Conservation (phyloP, 2,329 filamentous ascomycete species). For the Berkeleyomyces basicola region DNA sequence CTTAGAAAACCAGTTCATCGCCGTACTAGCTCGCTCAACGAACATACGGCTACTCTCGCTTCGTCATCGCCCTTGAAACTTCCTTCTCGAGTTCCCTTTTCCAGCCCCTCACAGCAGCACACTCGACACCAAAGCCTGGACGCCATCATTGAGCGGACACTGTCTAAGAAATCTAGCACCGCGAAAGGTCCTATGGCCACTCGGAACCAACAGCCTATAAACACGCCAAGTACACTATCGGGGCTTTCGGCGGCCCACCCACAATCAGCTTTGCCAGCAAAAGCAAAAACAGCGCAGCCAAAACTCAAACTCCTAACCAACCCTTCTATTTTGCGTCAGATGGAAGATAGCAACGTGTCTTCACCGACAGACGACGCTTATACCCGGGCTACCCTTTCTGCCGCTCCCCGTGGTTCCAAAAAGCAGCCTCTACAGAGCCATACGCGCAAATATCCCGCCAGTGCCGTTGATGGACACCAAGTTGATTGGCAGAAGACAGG, state of each 20-base stretch:
- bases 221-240: neutral
- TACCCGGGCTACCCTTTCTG: neutral
- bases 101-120: neutral
- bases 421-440: neutral
- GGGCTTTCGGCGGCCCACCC: neutral
- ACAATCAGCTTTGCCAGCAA: neutral
- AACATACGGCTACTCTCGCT: neutral
- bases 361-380: neutral
- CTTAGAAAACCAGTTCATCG: neutral
- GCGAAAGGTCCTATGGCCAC: neutral
- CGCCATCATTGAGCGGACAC: neutral
- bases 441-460: conserved; percentile 3
- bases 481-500: conserved; percentile 8
- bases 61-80: neutral
- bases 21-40: conserved; percentile 4
- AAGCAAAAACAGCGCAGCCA: neutral
- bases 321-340: conserved; percentile 8
- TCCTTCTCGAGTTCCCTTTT: neutral
- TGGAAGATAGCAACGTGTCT: conserved; percentile 8
- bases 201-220: neutral
- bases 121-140: conserved; percentile 10
- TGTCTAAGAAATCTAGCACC: neutral
- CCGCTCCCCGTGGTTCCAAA: neutral
- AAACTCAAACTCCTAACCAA: conserved; percentile 12
- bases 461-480: neutral